A percentile compares a stretch with the other conserved stretches of the same genome.
Conservation (phyloP, 1,284 basidiomycete species). For the Inonotus hispidus region DNA sequence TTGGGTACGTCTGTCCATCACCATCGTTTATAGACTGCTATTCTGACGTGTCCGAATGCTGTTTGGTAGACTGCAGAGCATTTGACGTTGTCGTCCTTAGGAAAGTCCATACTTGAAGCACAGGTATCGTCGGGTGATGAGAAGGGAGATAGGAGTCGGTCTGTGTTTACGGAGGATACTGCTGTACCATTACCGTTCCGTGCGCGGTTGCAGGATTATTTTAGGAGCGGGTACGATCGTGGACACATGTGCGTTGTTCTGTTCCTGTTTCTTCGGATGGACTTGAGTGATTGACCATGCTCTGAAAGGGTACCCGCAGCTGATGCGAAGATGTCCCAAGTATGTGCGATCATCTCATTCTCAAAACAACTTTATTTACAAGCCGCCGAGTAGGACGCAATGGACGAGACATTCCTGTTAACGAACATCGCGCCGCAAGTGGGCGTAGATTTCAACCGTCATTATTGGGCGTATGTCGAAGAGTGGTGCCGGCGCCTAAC, state of each 20-base stretch:
- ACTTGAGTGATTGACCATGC: not conserved
- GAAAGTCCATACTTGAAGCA: slow-evolving; percentile 39
- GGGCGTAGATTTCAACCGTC: slow-evolving; percentile 94
- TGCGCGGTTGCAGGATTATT: slow-evolving; percentile 85
- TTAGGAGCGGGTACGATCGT: slow-evolving; percentile 91
- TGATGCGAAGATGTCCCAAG: slow-evolving; percentile 87
- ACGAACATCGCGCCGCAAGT: slow-evolving; percentile 99
- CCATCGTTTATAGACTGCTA: not conserved
- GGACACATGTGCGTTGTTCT: slow-evolving; percentile 79
- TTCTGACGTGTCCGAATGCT: not conserved
- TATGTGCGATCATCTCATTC: slow-evolving; percentile 23
- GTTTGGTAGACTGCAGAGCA: slow-evolving; percentile 90
- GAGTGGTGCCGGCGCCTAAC: slow-evolving; percentile 94
- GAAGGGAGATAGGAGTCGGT: slow-evolving; percentile 68
- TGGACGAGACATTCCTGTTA: slow-evolving; percentile 95
- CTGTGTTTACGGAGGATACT: slow-evolving; percentile 84
- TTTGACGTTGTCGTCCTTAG: slow-evolving; percentile 73
- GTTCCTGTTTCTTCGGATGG: not conserved
- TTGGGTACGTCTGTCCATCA: slow-evolving; percentile 57
- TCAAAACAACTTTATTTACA: not conserved
- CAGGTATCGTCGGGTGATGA: slow-evolving; percentile 31
- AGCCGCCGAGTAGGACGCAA: slow-evolving; percentile 58
- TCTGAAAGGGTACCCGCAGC: slow-evolving; percentile 86
- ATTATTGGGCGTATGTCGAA: slow-evolving; percentile 97
- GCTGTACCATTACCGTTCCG: slow-evolving; percentile 78